Evolutionary conservation across 129 eudicot species (phyloP).

Genomic region (Escallonia herrerae): DNA sequence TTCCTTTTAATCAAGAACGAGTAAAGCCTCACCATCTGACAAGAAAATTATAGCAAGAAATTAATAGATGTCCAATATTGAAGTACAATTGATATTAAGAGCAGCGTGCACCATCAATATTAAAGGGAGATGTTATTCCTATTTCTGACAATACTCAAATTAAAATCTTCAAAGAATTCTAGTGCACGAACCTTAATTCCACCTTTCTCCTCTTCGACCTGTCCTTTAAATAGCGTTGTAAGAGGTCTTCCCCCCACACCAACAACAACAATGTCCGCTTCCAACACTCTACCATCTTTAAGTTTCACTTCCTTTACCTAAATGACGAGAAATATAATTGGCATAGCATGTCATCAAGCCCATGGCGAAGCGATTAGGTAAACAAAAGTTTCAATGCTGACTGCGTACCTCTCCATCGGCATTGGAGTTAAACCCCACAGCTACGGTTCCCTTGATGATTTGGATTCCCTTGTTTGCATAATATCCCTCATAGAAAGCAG

Average conservation of each 20-base stretch:
- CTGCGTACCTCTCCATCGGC: slow-evolving; percentile 66
- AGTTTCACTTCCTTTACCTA: slow-evolving; percentile 86
- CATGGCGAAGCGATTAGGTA: background rate
- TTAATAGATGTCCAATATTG: background rate
- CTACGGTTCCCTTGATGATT: slow-evolving; percentile 93
- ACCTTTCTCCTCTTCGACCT: slow-evolving; percentile 94
- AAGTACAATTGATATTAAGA: background rate
- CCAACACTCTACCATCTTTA: slow-evolving; percentile 92
- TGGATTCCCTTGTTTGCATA: slow-evolving; percentile 73
- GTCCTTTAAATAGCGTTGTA: slow-evolving; percentile 79
- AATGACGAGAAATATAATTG: slow-evolving; percentile 2
- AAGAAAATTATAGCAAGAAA: background rate
- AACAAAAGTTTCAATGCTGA: slow-evolving; percentile 2
- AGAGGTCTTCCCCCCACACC: slow-evolving; percentile 97
- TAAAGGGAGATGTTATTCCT: no score
- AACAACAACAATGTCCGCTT: slow-evolving; percentile 92
- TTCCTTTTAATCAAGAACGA: background rate
- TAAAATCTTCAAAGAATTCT: background rate
- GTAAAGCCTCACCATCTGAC: background rate
- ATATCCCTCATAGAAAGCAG: slow-evolving; percentile 87
- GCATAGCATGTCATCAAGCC: background rate
- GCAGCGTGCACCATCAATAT: background rate
- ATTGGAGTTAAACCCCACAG: slow-evolving; percentile 63
- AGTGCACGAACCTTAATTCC: slow-evolving; percentile 77
- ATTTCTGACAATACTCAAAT: no score